These are phyloP conservation scores for Artemisia annua DNA, from an alignment of 129 eudicot genomes.

Conservation along the genomic window DNA sequence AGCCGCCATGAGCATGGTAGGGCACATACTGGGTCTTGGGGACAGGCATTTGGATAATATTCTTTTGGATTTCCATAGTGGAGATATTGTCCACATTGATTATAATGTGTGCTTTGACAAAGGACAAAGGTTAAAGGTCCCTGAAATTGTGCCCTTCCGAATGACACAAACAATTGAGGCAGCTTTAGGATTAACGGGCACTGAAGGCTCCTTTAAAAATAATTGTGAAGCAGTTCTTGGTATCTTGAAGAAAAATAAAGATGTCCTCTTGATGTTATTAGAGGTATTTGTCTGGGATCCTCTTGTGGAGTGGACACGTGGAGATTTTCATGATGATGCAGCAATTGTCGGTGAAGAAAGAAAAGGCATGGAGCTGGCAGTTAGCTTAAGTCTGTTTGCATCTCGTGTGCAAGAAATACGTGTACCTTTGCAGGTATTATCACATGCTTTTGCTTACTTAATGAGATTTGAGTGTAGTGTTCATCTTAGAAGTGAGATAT, in stretches of 20 bases:
- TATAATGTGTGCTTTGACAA: conserved; percentile 98
- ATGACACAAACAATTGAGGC: conserved; percentile 93
- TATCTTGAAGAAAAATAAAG: conserved; percentile 85
- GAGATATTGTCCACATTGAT: conserved; percentile 96
- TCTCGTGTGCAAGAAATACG: conserved; percentile 99
- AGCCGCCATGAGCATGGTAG: conserved; percentile 99
- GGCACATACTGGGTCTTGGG: conserved; percentile 95
- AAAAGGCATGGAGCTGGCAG: conserved; percentile 99
- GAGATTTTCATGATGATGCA: conserved; percentile 97
- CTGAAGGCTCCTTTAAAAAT: conserved; percentile 85
- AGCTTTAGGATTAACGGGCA: conserved; percentile 90
- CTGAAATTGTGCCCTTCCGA: conserved; percentile 99
- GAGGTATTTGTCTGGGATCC: conserved; percentile 99
- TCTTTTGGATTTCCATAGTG: conserved; percentile 79
- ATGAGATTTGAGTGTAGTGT: neutral
- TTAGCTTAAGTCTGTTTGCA: conserved; percentile 96
- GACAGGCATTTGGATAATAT: conserved; percentile 98
- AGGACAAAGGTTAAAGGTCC: conserved; percentile 94
- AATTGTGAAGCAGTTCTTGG: conserved; percentile 92
- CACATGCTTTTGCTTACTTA: conserved; percentile 8
- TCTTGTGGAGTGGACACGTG: conserved; percentile 99
- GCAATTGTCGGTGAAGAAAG: conserved; percentile 99
- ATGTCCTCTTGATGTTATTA: conserved; percentile 80
- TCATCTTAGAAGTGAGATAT: conserved; percentile 8
- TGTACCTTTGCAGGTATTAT: conserved; percentile 87